These are phyloP conservation scores for Epichloe glyceriae DNA, from an alignment of 2,329 filamentous ascomycete genomes.

Conservation along the genomic window DNA sequence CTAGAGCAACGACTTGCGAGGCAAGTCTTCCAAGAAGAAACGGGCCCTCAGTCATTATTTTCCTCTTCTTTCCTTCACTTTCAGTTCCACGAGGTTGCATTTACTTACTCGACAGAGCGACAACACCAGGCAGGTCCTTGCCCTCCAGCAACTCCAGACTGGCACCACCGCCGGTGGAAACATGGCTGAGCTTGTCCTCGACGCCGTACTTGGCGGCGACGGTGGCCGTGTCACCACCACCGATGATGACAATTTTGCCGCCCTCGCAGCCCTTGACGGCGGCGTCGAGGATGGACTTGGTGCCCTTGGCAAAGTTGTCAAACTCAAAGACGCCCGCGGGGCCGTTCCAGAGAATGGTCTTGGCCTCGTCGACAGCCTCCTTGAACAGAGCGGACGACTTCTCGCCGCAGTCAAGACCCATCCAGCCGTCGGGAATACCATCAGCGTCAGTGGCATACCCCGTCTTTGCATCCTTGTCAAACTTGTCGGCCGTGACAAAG, in stretches of 20 bases:
- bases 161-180: slow-evolving; percentile 92
- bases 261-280: slow-evolving; percentile 65
- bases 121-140: slow-evolving; percentile 91
- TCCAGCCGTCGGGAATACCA: slow-evolving; percentile 93
- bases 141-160: slow-evolving; percentile 94
- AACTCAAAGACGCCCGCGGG: slow-evolving; percentile 97
- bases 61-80: background rate
- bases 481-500: slow-evolving; percentile 94
- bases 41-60: slow-evolving; percentile 8
- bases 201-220: slow-evolving; percentile 95
- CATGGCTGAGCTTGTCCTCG: slow-evolving; percentile 95
- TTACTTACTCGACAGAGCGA: slow-evolving; percentile 72
- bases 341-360: slow-evolving; percentile 99
- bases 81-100: slow-evolving; percentile 7
- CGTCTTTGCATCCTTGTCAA: slow-evolving; percentile 68
- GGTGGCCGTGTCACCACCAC: slow-evolving; percentile 94
- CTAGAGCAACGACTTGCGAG: slow-evolving; percentile 2
- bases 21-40: slow-evolving; percentile 7
- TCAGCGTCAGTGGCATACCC: slow-evolving; percentile 73
- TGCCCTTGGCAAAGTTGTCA: slow-evolving; percentile 83
- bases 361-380: slow-evolving; percentile 69
- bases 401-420: slow-evolving; percentile 89
- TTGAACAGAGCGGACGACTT: slow-evolving; percentile 84
- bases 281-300: slow-evolving; percentile 82
- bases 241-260: slow-evolving; percentile 91